These are phyloP conservation scores for Candida vaughaniae DNA, from an alignment of 805 yeast species.

Conservation along the genomic window DNA sequence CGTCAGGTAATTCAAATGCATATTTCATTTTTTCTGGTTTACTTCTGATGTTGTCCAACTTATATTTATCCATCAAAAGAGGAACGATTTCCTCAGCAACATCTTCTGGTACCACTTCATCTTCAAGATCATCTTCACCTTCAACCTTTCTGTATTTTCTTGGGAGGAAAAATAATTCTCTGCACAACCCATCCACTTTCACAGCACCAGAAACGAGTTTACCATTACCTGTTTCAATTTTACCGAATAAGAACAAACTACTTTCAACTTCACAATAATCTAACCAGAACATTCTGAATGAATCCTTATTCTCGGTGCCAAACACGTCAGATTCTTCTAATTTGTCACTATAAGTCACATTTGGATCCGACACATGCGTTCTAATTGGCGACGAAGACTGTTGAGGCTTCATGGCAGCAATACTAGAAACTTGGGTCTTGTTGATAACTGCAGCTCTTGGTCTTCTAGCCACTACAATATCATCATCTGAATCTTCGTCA, in stretches of 20 bases:
- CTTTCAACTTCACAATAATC: conserved; percentile 81
- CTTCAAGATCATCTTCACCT: conserved; percentile 37
- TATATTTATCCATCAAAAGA: conserved; percentile 59
- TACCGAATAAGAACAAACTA: conserved; percentile 75
- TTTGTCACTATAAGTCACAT: conserved; percentile 30
- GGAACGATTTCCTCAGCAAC: conserved; percentile 77
- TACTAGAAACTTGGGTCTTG: conserved; percentile 27
- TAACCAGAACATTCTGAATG: conserved; percentile 81
- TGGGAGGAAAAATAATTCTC: conserved; percentile 80
- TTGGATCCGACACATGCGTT: conserved; percentile 14
- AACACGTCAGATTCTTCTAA: conserved; percentile 24
- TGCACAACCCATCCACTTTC: conserved; percentile 65
- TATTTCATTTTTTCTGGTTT: conserved; percentile 75
- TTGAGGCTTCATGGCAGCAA: conserved; percentile 37
- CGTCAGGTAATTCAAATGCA: conserved; percentile 80
- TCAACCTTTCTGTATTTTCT: conserved; percentile 44
- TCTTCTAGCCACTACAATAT: conserved; percentile 52
- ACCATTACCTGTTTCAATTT: conserved; percentile 59
- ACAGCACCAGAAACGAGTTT: conserved; percentile 70
- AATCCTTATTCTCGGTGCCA: conserved; percentile 31
- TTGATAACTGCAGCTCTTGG: conserved; percentile 47
- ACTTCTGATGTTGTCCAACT: conserved; percentile 60
- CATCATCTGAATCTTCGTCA: conserved; percentile 42
- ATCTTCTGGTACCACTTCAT: conserved; percentile 53
- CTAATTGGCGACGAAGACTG: conserved; percentile 23